A percentile compares a stretch with the other conserved stretches of the same genome.
phyloP scores from a whole-genome alignment of 257 asterid species.

The Coffea canephora region DNA sequence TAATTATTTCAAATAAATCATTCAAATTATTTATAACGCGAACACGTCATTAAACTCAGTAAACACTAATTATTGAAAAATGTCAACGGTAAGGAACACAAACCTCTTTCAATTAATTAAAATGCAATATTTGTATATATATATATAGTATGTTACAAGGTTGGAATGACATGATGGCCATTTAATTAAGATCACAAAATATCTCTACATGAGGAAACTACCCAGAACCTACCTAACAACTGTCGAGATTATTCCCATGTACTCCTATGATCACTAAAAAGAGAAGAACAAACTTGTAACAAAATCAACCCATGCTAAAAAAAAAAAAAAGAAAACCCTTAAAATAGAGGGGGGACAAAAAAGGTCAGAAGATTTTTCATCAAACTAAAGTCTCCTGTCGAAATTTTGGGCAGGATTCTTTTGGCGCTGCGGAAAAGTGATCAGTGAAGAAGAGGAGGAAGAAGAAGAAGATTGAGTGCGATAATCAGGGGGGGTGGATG shows the following conservation, averaged over 20 bases:
- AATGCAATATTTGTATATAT: slow-evolving; percentile 15
- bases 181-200: background rate
- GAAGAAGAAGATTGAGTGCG: slow-evolving; percentile 41
- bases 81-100: background rate
- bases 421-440: slow-evolving; percentile 6
- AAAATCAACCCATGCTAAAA: slow-evolving; percentile 13
- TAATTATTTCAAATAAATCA: too few relatives aligned
- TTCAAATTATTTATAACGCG: too few relatives aligned
- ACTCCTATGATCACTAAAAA: background rate
- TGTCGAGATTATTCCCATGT: background rate
- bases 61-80: background rate
- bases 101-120: background rate
- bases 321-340: background rate
- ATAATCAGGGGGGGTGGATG: slow-evolving; percentile 25
- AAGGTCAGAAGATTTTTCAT: slow-evolving; percentile 4
- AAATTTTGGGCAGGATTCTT: slow-evolving; percentile 29
- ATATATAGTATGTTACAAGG: slow-evolving; percentile 8
- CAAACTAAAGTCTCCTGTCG: slow-evolving; percentile 39
- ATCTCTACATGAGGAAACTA: background rate
- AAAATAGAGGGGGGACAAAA: background rate
- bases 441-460: slow-evolving; percentile 23
- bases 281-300: background rate
- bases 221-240: background rate
- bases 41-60: background rate
- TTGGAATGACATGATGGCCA: background rate